Percentiles rank a stretch among this genome's conserved stretches.
These are phyloP conservation scores for Syncephalastrum racemosum DNA, from an alignment of 371 early-diverging fungal species.

Conservation along the genomic window DNA sequence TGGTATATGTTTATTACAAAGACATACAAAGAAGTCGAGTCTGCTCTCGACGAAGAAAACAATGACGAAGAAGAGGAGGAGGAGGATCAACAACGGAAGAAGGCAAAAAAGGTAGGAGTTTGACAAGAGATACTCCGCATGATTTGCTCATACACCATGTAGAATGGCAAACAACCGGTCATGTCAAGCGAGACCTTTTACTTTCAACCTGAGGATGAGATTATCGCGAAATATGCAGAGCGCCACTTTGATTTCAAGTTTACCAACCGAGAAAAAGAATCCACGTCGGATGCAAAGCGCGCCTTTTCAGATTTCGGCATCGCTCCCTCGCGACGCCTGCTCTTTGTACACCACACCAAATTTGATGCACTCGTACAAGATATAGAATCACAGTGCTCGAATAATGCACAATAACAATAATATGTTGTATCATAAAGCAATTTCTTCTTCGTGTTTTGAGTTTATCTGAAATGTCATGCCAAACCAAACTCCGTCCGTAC, in stretches of 20 bases:
- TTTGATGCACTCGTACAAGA: conserved; percentile 56
- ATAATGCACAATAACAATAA: background rate
- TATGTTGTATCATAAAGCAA: too few relatives aligned
- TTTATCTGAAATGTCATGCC: too few relatives aligned
- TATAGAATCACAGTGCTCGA: conserved; percentile 38
- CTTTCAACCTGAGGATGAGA: conserved; percentile 92
- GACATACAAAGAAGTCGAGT: conserved; percentile 80
- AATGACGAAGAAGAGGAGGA: conserved; percentile 45
- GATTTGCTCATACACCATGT: too few relatives aligned
- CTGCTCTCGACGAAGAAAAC: conserved; percentile 59
- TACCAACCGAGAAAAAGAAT: conserved; percentile 54
- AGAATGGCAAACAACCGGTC: background rate
- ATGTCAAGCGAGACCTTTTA: conserved; percentile 54
- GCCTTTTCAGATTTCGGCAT: conserved; percentile 87
- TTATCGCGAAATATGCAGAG: conserved; percentile 56
- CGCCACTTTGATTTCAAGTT: conserved; percentile 69
- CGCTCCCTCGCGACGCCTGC: conserved; percentile 71
- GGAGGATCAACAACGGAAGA: conserved; percentile 22
- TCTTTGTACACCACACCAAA: conserved; percentile 69
- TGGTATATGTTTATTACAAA: conserved; percentile 83
- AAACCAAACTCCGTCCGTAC: too few relatives aligned
- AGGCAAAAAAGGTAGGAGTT: conserved; percentile 43
- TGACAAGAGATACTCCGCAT: background rate
- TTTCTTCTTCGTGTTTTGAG: too few relatives aligned
- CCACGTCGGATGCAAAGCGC: conserved; percentile 76